Conservation (phyloP, 192 early-diverging fungal species). For the Pilaira anomala region DNA sequence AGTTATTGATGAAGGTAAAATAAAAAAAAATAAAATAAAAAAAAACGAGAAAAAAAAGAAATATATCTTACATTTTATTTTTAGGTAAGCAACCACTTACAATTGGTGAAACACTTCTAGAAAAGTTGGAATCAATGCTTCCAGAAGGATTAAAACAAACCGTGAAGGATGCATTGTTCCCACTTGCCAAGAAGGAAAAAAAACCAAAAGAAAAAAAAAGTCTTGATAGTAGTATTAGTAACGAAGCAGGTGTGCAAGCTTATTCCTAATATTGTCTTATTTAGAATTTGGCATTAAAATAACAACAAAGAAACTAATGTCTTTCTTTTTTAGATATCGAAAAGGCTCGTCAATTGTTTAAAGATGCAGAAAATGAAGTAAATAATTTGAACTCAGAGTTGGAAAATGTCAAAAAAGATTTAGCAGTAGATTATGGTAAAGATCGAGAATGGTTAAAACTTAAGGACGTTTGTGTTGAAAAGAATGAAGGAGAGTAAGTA, state of each 20-base stretch:
- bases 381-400: slow-evolving; percentile 32
- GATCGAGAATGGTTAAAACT: slow-evolving; percentile 67
- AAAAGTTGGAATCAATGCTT: slow-evolving; percentile 13
- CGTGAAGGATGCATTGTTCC: slow-evolving; percentile 2
- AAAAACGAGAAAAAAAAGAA: neutral
- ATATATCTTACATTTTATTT: neutral
- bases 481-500: slow-evolving; percentile 67
- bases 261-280: slow-evolving; percentile 4
- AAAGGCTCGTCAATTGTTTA: slow-evolving; percentile 22
- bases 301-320: neutral
- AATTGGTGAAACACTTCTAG: slow-evolving; percentile 2
- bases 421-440: slow-evolving; percentile 69
- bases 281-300: neutral
- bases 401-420: slow-evolving; percentile 47
- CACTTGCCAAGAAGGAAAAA: slow-evolving; percentile 1
- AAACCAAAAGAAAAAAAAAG: neutral
- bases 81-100: slow-evolving; percentile 9
- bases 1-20: slow-evolving; percentile 1
- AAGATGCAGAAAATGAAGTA: slow-evolving; percentile 29
- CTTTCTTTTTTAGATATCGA: slow-evolving; percentile 25
- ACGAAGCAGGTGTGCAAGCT: slow-evolving; percentile 20
- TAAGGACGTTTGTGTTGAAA: slow-evolving; percentile 64
- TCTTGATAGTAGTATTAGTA: slow-evolving; percentile 6
- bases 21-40: neutral
- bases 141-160: neutral